Evolutionary conservation across 2,329 filamentous ascomycete species (phyloP).

Genomic region (Venturiaceae sp.): DNA sequence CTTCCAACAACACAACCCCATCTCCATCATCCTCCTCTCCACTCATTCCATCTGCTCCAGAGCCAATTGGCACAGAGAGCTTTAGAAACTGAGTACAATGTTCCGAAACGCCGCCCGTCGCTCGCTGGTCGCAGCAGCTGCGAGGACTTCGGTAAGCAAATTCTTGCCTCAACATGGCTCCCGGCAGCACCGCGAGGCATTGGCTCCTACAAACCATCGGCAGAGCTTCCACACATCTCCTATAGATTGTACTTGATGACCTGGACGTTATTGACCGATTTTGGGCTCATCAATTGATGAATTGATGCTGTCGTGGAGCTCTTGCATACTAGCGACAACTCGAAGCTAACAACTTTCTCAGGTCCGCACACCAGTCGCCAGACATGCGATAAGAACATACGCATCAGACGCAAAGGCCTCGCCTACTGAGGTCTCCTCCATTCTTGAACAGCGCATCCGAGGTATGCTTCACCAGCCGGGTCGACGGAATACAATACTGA

Average conservation of each 20-base stretch:
- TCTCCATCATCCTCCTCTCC: neutral
- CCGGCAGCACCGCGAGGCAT: neutral
- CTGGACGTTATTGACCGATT: neutral
- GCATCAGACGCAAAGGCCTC: slow-evolving; percentile 88
- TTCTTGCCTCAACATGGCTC: neutral
- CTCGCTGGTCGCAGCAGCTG: slow-evolving; percentile 5
- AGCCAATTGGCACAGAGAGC: neutral
- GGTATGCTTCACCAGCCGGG: slow-evolving; percentile 38
- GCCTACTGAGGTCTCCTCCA: slow-evolving; percentile 97
- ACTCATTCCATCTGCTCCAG: neutral
- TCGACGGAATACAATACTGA: neutral
- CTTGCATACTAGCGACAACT: neutral
- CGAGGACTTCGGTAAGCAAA: slow-evolving; percentile 5
- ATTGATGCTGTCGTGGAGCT: neutral
- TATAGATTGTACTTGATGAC: neutral
- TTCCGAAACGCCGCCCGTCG: slow-evolving; percentile 2
- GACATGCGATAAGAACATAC: slow-evolving; percentile 74
- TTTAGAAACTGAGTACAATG: neutral
- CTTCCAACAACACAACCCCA: neutral
- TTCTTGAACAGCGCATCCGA: slow-evolving; percentile 98
- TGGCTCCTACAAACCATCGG: neutral
- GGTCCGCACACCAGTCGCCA: slow-evolving; percentile 72
- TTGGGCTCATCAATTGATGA: neutral
- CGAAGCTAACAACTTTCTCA: slow-evolving; percentile 28
- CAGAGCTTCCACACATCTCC: neutral